Base-by-base conservation (phyloP, 805 yeast genomes). In the Starmerella cellae region DNA sequence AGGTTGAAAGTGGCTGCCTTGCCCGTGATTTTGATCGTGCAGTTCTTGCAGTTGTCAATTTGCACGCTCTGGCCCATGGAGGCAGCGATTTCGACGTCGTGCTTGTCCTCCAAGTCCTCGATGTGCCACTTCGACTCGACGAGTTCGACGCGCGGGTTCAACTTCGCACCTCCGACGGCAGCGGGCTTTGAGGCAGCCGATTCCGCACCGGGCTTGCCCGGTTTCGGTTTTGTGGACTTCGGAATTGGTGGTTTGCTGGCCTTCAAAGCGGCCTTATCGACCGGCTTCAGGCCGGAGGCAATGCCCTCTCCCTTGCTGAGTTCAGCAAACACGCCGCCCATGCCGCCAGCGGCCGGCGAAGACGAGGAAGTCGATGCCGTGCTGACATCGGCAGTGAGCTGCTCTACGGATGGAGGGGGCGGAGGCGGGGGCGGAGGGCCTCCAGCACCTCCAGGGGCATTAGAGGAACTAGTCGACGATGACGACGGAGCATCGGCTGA, bases 261-360 rank as follows among this genome's bases (percentile, higher is more conserved):
- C 64, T 84, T 85, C 63, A 84, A 95, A 19, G 95, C 84, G 85
- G 82, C 83, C 63, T 85, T 82, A 53, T 87, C 96, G 31, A 88
- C 96, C 60, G 88, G 88, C 60, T 80, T 84, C 52, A 91, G 73
- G 13, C 85, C 82, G 28, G 85, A 68, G 1, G 97, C 87, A 55
- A 91, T 79, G 36, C 64, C 66, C 51, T 77, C 82, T 46, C 99
- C 99, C 65, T 79, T 71, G 64, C 79, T 85, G 51, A 91, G 68
- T 51, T 82, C 93, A n/a, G 82, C 78, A 61, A 91, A 91, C 13
- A 91, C 95, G 2, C 97, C 97, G 52, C 69, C 70, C 66, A 88
- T 74, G 33, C 94, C 91, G 35, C 67, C 66, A 19, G 54, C 52
- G 9, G 53, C 39, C 27, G 32, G 21, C 16, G 44, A 37, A 14